Base-by-base conservation (phyloP, 805 yeast species). In the Babjeviella inositovora region DNA sequence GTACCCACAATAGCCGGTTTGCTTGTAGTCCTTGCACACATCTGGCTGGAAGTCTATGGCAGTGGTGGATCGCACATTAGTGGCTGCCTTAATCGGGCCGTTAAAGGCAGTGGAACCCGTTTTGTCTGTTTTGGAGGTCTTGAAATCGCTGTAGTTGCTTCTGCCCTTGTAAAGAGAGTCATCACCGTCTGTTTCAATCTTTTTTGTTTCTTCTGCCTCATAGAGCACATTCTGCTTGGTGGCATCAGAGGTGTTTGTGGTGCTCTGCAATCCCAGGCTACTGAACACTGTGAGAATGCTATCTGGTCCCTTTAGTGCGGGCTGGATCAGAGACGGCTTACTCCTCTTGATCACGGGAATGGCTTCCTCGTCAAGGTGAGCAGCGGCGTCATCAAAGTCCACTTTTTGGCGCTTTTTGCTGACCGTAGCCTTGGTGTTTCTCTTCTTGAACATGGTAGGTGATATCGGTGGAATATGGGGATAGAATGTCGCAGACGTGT, bases 1-100 rank as follows among this genome's bases (percentile, higher is more conserved):
- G 43, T 75, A 90, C 5, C 96, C 96, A 57, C 98, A 90, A 41
- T 70, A 85, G 0, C 98, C 99, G 1, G 92, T 85, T 34, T 75
- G 77, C 28, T 70, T 63, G 45, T 64, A 90, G 45, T 90, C 97
- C 39, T 87, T 90, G 42, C 98, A 90, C 2, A 90, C 73, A 39
- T 90, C 96, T 2, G 92, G 85, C 41, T 81, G 94, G 39, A 73
- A 90, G 39, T 90, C 98, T 18, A 76, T 60, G 2, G 72, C 53
- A 0, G 80, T 71, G 0, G 84, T 76, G 8, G 73, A 60, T 21
- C 67, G 57, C 14, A 85, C 58, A 35, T 62, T 62, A 0, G 64
- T 23, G 1, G 57, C 43, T 8, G 36, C 44, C 18, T 21, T 25
- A 6, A 34, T 33, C 7, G 20, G 8, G 11, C 11, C 9, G 11